phyloP scores from a whole-genome alignment of 768 basidiomycete genomes.

The Lenzites betulinus region DNA sequence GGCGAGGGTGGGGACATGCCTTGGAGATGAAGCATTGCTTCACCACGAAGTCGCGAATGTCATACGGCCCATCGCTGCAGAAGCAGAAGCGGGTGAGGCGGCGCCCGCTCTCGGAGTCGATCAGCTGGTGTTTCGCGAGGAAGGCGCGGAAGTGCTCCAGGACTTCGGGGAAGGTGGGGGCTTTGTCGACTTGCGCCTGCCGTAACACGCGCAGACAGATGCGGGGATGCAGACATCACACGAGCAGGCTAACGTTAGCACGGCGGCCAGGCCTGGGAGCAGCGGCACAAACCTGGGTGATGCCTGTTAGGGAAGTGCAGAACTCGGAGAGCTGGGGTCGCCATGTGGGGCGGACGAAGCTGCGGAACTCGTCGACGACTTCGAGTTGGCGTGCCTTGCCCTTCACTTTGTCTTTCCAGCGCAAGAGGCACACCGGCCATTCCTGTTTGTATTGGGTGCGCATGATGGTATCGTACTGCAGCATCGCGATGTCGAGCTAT shows the following conservation, averaged over 20 bases:
- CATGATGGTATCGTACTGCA: not conserved
- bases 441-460: conserved; percentile 54
- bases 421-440: conserved; percentile 87
- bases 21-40: conserved; percentile 91
- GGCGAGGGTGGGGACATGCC: conserved; percentile 38
- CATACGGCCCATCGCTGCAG: conserved; percentile 85
- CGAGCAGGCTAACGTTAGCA: conserved; percentile 5
- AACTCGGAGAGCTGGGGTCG: conserved; percentile 77
- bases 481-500: not conserved
- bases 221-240: not conserved
- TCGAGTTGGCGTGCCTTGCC: conserved; percentile 60
- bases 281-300: conserved; percentile 73
- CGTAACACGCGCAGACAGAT: not conserved
- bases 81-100: conserved; percentile 69
- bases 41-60: conserved; percentile 81
- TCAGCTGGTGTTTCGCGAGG: conserved; percentile 68
- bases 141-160: conserved; percentile 65
- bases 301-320: conserved; percentile 87
- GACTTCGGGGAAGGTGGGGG: conserved; percentile 76
- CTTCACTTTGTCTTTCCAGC: conserved; percentile 69
- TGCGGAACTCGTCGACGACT: conserved; percentile 80
- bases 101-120: conserved; percentile 57
- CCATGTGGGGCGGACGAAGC: conserved; percentile 89
- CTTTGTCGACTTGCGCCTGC: conserved; percentile 77
- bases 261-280: conserved; percentile 2